phyloP scores from a whole-genome alignment of 176 grass and related monocot genomes.

The Canna indica region DNA sequence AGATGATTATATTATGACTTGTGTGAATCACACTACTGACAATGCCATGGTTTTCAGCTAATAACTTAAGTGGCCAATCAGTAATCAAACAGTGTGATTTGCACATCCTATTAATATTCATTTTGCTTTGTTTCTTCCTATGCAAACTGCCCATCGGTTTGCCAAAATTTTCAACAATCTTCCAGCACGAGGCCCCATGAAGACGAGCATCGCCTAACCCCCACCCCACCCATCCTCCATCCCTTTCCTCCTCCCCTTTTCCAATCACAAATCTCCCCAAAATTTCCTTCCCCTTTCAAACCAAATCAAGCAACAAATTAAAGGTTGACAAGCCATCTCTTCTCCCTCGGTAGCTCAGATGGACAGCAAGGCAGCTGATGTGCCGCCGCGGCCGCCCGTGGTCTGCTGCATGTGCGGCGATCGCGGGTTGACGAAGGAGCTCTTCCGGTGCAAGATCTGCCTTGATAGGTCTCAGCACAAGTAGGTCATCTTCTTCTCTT shows the following conservation, averaged over 20 bases:
- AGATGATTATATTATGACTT: no score
- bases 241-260: background rate
- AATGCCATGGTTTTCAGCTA: background rate
- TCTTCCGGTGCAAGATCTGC: conserved; percentile 71
- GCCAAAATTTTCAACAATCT: background rate
- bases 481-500: conserved; percentile 12
- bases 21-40: background rate
- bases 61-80: no score
- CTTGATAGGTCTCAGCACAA: conserved; percentile 70
- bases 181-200: no score
- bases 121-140: background rate
- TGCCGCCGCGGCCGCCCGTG: background rate
- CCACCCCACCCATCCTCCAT: background rate
- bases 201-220: no score
- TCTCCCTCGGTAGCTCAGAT: background rate
- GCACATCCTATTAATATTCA: background rate
- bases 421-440: conserved; percentile 48
- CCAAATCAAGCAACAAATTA: no score
- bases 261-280: no score
- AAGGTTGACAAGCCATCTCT: no score
- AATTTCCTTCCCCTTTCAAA: no score
- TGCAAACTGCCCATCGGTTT: conserved; percentile 1
- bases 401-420: conserved; percentile 99
- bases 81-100: background rate
- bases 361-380: background rate